Evolutionary conservation across 805 yeast species (phyloP), one percentile per base, ranked within the genome.

Genomic region (Schwanniomyces sp.): DNA sequence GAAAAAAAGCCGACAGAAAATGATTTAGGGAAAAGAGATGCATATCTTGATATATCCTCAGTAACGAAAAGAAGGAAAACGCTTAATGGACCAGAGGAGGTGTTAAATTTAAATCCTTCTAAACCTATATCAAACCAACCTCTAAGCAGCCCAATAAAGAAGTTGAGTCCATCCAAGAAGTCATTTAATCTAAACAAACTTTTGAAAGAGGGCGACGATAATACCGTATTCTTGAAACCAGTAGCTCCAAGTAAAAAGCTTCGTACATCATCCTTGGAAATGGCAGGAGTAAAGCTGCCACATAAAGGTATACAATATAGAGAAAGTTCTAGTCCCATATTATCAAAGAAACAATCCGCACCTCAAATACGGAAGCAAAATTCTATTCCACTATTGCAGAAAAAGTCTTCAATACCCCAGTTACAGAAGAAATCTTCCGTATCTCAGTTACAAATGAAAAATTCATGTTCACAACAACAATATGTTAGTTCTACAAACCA

Each of bases 21-120:
- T 34, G 47, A 49, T 25, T 25, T 12, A 2, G 52, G 52, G 2
- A 51, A 51, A 27, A 44, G 52, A 24, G 44, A 49, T 37, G 43
- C 50, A 21, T 41, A 50, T 18, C 39, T 52, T n/a, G 41, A 45
- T 16, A 26, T 46, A 2, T 28, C 34, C 10, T 43, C 62, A 8
- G 52, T 51, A 7, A 49, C 64, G 25, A 69, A 70, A 41, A 59
- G 72, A 44, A 64, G 76, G 52, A 54, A 76, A 41, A 73, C 78
- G 0, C 58, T 72, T 30, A 72, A 70, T 41, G 76, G 75, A 4
- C 72, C 70, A 5, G 76, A 73, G 47, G 75, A 72, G 24, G 57
- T 67, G 4, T 52, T 59, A 26, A 37, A 39, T 6, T 7, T 24
- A 21, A 26, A 38, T 27, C 11, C 42, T 40, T 14, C 38, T 8